Percentiles rank a stretch among this genome's conserved stretches.
These are phyloP conservation scores for Lignosus rhinocerotis DNA, from an alignment of 1,284 basidiomycete genomes.

Conservation along the genomic window DNA sequence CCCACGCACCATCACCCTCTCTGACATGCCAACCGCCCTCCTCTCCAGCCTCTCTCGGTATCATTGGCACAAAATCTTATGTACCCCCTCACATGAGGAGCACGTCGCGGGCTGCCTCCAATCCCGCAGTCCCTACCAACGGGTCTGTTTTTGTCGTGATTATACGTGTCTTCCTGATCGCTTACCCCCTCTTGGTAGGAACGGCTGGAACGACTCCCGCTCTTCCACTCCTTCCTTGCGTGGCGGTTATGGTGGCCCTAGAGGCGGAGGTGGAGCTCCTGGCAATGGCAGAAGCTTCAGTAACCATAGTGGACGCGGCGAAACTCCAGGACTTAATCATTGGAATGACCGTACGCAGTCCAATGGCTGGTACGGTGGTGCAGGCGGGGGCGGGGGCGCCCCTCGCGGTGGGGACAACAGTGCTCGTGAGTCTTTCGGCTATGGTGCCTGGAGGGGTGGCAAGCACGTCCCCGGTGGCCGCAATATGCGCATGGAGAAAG, in stretches of 20 bases:
- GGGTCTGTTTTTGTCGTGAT: constrained; percentile 42
- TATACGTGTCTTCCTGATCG: constrained; percentile 20
- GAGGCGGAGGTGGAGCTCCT: constrained; percentile 40
- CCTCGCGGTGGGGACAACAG: constrained; percentile 40
- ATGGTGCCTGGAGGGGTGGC: constrained; percentile 89
- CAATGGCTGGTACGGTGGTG: constrained; percentile 37
- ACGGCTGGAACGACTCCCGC: constrained; percentile 74
- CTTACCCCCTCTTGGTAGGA: constrained; percentile 39
- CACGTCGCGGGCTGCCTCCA: constrained; percentile 77
- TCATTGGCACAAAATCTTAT: constrained; percentile 79
- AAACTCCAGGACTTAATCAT: constrained; percentile 45
- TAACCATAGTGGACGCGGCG: constrained; percentile 40
- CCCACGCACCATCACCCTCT: constrained; percentile 2
- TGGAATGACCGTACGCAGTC: constrained; percentile 45
- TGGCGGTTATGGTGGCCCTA: constrained; percentile 45
- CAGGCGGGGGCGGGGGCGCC: constrained; percentile 16
- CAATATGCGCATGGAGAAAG: constrained; percentile 90
- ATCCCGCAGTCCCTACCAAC: constrained; percentile 45
- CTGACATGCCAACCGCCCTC: constrained; percentile 23
- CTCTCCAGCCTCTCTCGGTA: constrained; percentile 60
- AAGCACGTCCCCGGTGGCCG: constrained; percentile 80
- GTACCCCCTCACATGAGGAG: constrained; percentile 90
- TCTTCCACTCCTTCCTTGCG: constrained; percentile 55
- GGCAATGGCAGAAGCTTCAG: constrained; percentile 47
- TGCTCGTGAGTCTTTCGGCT: constrained; percentile 61